Percentiles rank a stretch among this genome's conserved stretches.
Evolutionary conservation across 176 grass and related monocot species (phyloP).

Genomic region (Carex kokanica): DNA sequence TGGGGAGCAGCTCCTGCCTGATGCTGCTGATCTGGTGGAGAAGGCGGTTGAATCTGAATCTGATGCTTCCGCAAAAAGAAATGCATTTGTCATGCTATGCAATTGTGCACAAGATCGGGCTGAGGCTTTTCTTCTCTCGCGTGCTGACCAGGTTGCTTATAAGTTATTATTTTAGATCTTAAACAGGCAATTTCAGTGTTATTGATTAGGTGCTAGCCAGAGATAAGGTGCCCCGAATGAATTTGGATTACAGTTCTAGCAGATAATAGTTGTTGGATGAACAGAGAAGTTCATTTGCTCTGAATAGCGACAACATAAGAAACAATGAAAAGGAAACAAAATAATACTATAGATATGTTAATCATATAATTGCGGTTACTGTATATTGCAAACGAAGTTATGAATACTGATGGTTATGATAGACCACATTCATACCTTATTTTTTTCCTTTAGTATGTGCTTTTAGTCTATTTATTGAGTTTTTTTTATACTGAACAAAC

Average conservation of each 20-base stretch:
- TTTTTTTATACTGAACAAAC: background rate
- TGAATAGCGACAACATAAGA: background rate
- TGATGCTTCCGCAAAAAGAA: slow-evolving; percentile 48
- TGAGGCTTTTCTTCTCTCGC: slow-evolving; percentile 41
- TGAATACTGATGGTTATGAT: background rate
- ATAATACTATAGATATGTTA: background rate
- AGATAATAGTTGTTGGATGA: background rate
- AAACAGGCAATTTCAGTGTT: background rate
- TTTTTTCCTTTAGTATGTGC: background rate
- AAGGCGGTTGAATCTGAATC: slow-evolving; percentile 44
- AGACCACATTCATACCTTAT: background rate
- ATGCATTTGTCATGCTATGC: slow-evolving; percentile 71
- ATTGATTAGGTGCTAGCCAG: background rate
- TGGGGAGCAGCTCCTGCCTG: slow-evolving; percentile 60
- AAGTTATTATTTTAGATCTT: background rate
- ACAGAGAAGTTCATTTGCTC: background rate
- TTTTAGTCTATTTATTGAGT: background rate
- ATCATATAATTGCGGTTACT: background rate
- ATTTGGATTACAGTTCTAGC: background rate
- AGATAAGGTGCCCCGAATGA: background rate
- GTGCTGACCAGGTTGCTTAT: slow-evolving; percentile 37
- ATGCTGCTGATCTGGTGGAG: slow-evolving; percentile 53
- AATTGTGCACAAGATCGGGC: slow-evolving; percentile 47
- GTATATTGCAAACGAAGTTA: background rate
- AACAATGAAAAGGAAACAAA: background rate